Base-by-base conservation (phyloP, 1,139 yeast species). In the Yamadazyma pseudoaaseri region DNA sequence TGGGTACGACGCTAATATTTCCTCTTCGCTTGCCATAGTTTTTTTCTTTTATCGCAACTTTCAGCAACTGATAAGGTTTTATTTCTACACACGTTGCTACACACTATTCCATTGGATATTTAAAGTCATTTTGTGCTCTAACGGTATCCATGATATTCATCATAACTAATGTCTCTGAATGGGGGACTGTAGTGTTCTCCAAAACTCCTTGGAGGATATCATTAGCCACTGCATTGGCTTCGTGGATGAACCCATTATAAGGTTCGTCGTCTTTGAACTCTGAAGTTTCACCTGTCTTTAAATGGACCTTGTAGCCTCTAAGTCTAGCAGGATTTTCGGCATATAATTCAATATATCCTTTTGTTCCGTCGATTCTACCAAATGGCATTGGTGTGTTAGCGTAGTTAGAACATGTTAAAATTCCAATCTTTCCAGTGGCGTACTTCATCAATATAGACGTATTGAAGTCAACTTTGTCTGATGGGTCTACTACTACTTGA, bases 1-100 rank as follows among this genome's bases (percentile, higher is more conserved):
- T 22, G 96, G 95, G 56, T 73, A 86, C 6, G 84, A 76, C 11
- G 68, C 68, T 34, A 60, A 53, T 23, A 60, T 38, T 43, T 60
- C 66, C 39, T 54, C 49, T 47, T 57, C 62, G 12, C 35, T 27
- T 11, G 38, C 36, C 41, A 37, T 37, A 12, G 12, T 31, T n/a
- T n/a, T n/a, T n/a, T n/a, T n/a, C n/a, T n/a, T n/a, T n/a, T n/a
- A n/a, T n/a, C n/a, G n/a, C n/a, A n/a, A n/a, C n/a, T n/a, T n/a
- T n/a, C n/a, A n/a, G n/a, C n/a, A n/a, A n/a, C n/a, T n/a, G n/a
- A n/a, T n/a, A n/a, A n/a, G n/a, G n/a, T n/a, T n/a, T n/a, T n/a
- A n/a, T n/a, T n/a, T n/a, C n/a, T n/a, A n/a, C n/a, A n/a, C n/a
- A n/a, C n/a, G n/a, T n/a, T n/a, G n/a, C n/a, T n/a, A n/a, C n/a